phyloP scores from a whole-genome alignment of 495 filamentous ascomycete species.

The Chaetomium tenue region DNA sequence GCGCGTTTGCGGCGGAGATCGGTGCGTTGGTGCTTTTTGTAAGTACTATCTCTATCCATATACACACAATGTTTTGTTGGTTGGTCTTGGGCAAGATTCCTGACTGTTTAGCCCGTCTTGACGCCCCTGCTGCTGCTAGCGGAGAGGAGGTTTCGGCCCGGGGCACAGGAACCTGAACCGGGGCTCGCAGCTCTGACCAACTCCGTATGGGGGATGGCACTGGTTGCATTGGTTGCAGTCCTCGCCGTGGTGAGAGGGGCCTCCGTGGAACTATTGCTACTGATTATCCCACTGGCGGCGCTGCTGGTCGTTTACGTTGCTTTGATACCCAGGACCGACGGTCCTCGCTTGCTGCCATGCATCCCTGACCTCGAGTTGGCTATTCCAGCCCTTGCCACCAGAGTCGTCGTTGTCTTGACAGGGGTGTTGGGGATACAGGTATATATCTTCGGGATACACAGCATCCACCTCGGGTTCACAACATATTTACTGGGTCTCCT shows the following conservation, averaged over 20 bases:
- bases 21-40: slow-evolving; percentile 7
- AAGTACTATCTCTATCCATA: background rate
- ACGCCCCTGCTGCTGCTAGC: slow-evolving; percentile 11
- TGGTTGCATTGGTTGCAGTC: slow-evolving; percentile 4
- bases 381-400: background rate
- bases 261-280: background rate
- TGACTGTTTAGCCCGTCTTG: slow-evolving; percentile 11
- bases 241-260: background rate
- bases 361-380: slow-evolving; percentile 5
- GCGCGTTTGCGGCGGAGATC: slow-evolving; percentile 6
- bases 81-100: background rate
- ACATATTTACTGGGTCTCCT: slow-evolving; percentile 11
- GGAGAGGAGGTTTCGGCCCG: slow-evolving; percentile 4
- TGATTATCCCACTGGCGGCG: background rate
- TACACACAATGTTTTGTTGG: background rate
- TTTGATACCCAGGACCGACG: slow-evolving; percentile 1
- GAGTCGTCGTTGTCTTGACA: background rate
- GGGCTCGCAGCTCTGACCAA: background rate
- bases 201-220: background rate
- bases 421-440: background rate
- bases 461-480: background rate
- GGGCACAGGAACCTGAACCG: background rate
- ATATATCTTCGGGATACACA: background rate
- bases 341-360: background rate
- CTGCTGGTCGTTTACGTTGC: slow-evolving; percentile 4